phyloP scores from a whole-genome alignment of 306 rosid genomes.

The Acacia confusa region DNA sequence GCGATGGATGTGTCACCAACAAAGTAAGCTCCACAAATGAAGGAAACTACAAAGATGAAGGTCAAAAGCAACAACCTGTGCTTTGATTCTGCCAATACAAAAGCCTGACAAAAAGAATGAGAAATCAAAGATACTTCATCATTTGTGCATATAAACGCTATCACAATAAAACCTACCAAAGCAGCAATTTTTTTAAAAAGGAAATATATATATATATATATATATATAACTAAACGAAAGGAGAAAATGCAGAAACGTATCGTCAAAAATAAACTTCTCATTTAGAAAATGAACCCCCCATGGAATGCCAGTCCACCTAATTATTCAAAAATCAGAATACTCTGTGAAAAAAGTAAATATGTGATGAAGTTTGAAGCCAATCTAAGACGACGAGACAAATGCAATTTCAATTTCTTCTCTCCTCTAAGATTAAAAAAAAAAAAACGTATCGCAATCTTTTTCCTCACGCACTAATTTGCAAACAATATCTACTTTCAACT shows the following conservation, averaged over 20 bases:
- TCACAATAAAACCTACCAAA: background rate
- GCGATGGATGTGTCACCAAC: slow-evolving; percentile 51
- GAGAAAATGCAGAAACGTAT: background rate
- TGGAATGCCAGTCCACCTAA: background rate
- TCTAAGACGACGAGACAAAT: background rate
- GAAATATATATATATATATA: no score
- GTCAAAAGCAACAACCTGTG: slow-evolving; percentile 58
- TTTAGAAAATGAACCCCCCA: background rate
- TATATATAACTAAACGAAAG: background rate
- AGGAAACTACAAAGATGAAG: slow-evolving; percentile 46
- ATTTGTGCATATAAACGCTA: background rate
- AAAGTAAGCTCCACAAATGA: slow-evolving; percentile 71
- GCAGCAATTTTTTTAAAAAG: background rate
- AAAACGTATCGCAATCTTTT: background rate
- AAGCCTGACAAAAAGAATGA: slow-evolving; percentile 44
- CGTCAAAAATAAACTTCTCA: background rate
- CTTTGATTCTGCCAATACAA: slow-evolving; percentile 54
- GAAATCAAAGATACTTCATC: background rate
- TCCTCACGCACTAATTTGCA: background rate
- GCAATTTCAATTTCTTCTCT: background rate
- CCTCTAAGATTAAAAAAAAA: background rate
- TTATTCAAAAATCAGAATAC: background rate
- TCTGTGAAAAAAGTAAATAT: background rate
- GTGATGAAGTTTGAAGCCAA: background rate
- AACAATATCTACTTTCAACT: background rate